A percentile compares a stretch with the other conserved stretches of the same genome.
These are phyloP conservation scores for Penicillium canescens DNA, from an alignment of 495 filamentous ascomycete genomes.

Conservation along the genomic window DNA sequence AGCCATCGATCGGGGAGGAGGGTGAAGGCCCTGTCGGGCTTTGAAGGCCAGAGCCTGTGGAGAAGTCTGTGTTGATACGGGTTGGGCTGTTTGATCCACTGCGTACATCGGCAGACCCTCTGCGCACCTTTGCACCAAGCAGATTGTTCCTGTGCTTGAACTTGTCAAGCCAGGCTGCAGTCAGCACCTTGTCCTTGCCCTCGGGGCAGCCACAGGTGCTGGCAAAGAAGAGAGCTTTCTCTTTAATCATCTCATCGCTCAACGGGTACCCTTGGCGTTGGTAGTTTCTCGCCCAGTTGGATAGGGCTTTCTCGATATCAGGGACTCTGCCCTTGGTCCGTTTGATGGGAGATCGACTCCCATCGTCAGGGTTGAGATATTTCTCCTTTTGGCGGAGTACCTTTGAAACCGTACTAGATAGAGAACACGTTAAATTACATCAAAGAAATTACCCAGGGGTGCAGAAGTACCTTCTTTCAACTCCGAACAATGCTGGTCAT, in stretches of 20 bases:
- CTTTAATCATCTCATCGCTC: slow-evolving; percentile 80
- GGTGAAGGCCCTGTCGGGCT: slow-evolving; percentile 72
- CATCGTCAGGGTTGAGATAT: slow-evolving; percentile 87
- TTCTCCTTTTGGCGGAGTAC: slow-evolving; percentile 96
- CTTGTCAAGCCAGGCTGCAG: slow-evolving; percentile 84
- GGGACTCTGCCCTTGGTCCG: slow-evolving; percentile 87
- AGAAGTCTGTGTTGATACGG: slow-evolving; percentile 49
- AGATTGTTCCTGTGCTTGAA: slow-evolving; percentile 94
- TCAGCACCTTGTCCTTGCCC: slow-evolving; percentile 73
- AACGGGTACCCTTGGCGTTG: slow-evolving; percentile 74
- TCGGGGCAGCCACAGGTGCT: slow-evolving; percentile 74
- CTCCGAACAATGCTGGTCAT: slow-evolving; percentile 79
- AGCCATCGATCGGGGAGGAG: slow-evolving; percentile 58
- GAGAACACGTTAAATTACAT: slow-evolving; percentile 25
- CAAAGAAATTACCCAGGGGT: neutral
- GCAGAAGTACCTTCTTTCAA: slow-evolving; percentile 87
- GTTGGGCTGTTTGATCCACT: slow-evolving; percentile 49
- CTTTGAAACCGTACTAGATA: slow-evolving; percentile 89
- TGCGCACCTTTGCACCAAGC: slow-evolving; percentile 62
- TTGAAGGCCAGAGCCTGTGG: slow-evolving; percentile 57
- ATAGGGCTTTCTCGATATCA: slow-evolving; percentile 92
- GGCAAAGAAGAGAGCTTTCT: slow-evolving; percentile 86
- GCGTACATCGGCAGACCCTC: slow-evolving; percentile 66
- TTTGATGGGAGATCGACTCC: slow-evolving; percentile 85
- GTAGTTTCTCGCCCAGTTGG: slow-evolving; percentile 83